Evolutionary conservation across 805 yeast genomes (phyloP).

Genomic region (Limtongozyma cylindracea): DNA sequence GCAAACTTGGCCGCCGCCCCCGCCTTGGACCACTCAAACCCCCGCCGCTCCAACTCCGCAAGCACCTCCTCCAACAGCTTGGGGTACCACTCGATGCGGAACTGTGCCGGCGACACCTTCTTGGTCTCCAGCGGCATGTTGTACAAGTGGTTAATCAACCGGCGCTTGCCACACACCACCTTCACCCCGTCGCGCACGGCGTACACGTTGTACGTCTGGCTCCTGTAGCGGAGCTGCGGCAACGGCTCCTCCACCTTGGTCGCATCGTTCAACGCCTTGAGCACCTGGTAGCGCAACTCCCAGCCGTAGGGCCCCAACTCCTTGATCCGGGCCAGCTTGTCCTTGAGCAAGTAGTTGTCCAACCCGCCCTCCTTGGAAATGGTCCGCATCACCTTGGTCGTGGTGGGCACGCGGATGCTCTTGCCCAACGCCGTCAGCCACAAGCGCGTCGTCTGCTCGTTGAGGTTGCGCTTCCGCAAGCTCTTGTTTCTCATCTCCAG

Average conservation of each 20-base stretch:
- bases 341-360: constrained; percentile 70
- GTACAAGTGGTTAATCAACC: no score
- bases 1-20: no score
- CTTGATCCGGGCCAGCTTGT: constrained; percentile 71
- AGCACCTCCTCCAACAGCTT: constrained; percentile 28
- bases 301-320: constrained; percentile 87
- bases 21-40: no score
- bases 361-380: constrained; percentile 88
- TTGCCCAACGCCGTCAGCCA: constrained; percentile 66
- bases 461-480: constrained; percentile 67
- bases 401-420: constrained; percentile 30
- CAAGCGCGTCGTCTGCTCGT: constrained; percentile 28
- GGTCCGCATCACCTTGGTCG: constrained; percentile 65
- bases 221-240: no score
- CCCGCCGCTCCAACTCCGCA: no score
- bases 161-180: no score
- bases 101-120: no score
- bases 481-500: constrained; percentile 48
- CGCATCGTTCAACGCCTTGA: constrained; percentile 16
- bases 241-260: constrained; percentile 8
- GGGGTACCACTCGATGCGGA: no score
- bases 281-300: constrained; percentile 58
- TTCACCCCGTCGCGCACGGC: constrained; percentile 18
- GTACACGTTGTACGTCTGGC: constrained; percentile 16
- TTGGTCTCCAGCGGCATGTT: no score